Evolutionary conservation across 2,329 filamentous ascomycete genomes (phyloP), one percentile per base, ranked within the genome.

Genomic region (Botrytis porri): DNA sequence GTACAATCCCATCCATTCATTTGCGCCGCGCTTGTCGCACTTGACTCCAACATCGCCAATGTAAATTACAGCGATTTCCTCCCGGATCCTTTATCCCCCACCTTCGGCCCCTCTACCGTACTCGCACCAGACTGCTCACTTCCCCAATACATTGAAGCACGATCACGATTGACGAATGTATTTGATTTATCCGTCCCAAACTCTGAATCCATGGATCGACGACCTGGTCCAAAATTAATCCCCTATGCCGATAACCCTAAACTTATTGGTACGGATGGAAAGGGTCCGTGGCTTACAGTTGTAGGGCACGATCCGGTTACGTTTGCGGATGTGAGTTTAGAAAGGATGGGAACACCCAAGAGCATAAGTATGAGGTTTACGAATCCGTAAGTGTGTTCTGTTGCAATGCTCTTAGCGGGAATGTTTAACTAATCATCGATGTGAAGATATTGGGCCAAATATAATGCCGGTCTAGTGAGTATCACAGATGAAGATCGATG

Each of bases 11-110:
- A 80, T 45, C 78, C 80, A 20, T 75, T 69, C 0, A 74, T 77
- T 29, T 76, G 79, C 20, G 74, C 78, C 29, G 80, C 79, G 7
- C 75, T 81, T 20, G 73, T 82, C 3, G 76, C 81, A 65, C 77
- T 82, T 6, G 80, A 82, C 57, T 81, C 80, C 0, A 81, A 81
- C 43, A 80, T 81, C 3, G 76, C 76, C 18, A 81, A 81, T 51
- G 75, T 73, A n/a, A 77, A 81, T 57, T 81, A 80, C 54, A 77
- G 71, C 2, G 74, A 73, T n/a, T 78, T 80, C 39, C 45, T 75
- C 71, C 80, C 80, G 0, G 78, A 80, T 65, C 79, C 80, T 8
- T 75, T 76, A 37, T 74, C 77, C 45, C 75, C 77, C 16, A 73
- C 72, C 20, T 80, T 81, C 66, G 69, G 80, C 63, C 75, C 77